phyloP scores from a whole-genome alignment of 106 monocot genomes.

The Allium cepa region DNA sequence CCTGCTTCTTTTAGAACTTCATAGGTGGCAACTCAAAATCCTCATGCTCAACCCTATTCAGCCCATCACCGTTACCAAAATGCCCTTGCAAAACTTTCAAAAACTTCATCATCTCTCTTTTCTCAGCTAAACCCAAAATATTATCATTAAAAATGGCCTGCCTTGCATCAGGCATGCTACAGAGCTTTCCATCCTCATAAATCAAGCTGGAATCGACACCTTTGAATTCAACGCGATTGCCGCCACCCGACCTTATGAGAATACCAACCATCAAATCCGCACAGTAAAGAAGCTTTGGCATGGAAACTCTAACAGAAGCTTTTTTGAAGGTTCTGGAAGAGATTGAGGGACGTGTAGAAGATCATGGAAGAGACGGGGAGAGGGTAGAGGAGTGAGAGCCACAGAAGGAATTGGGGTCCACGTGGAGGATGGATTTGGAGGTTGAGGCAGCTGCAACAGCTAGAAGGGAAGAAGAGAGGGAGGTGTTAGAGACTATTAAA shows the following conservation, averaged over 20 bases:
- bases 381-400: constrained; percentile 81
- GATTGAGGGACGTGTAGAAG: background rate
- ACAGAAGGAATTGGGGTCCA: constrained; percentile 84
- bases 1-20: constrained; percentile 63
- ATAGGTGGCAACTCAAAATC: constrained; percentile 65
- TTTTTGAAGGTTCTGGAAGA: constrained; percentile 38
- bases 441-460: constrained; percentile 60
- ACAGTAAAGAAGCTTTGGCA: constrained; percentile 79
- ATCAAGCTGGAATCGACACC: constrained; percentile 63
- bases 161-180: constrained; percentile 76
- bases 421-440: constrained; percentile 81
- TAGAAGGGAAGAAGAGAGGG: constrained; percentile 64
- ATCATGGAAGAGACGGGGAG: constrained; percentile 4
- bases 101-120: constrained; percentile 65
- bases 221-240: constrained; percentile 90
- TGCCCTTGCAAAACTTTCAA: constrained; percentile 57
- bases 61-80: constrained; percentile 10
- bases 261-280: constrained; percentile 72
- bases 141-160: constrained; percentile 74
- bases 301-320: constrained; percentile 56
- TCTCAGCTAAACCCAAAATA: constrained; percentile 62
- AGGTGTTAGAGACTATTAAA: constrained; percentile 70
- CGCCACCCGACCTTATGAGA: constrained; percentile 64
- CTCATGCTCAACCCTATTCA: constrained; percentile 27
- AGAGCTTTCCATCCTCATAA: constrained; percentile 63